Base-by-base conservation (phyloP, 2,329 filamentous ascomycete genomes). In the Tetracladium maxilliforme region DNA sequence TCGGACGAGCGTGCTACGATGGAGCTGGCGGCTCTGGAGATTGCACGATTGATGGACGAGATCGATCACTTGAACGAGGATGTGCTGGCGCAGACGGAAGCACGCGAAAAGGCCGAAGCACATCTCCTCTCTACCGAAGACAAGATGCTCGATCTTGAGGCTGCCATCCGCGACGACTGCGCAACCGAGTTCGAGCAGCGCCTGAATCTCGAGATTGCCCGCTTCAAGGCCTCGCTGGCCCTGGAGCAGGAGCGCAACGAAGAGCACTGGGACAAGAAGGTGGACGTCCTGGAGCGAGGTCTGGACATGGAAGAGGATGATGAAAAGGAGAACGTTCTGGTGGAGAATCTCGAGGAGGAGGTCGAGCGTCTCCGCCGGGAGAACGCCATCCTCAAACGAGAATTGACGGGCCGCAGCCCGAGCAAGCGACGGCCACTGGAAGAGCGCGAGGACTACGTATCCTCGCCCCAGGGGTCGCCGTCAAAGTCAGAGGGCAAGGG, bases 81-180 rank as follows among this genome's bases (percentile, higher is more conserved):
- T 20, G 60, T 90, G 1, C 64, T 70, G 2, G 63, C 75, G 22
- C 82, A 93, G 47, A 67, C 72, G 10, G 67, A 78, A 22, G 64
- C 69, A 1, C 67, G 84, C 3, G 54, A 70, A 24, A 69, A 80
- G 18, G 71, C 77, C 4, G 84, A 94, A 43, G 64, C 74, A 3
- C 75, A 75, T 34, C 66, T 87, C 33, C 58, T 72, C 19, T 71
- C 70, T 4, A 72, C 65, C 2, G 67, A 81, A 22, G 71, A 81
- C 26, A 58, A 56, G 5, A 55, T 72, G 40, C 38, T 70, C 5
- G 68, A 74, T 25, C 57, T 92, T 9, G 90, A 98, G 45, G 73
- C 80, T 38, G 75, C 77, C 6, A 70, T 95, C 16, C 74, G 90
- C 13, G 87, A 94, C 42, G 87, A 95, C 37, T 87, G 86, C 39